phyloP scores from a whole-genome alignment of 345 rosid genomes.

The Turnera subulata region DNA sequence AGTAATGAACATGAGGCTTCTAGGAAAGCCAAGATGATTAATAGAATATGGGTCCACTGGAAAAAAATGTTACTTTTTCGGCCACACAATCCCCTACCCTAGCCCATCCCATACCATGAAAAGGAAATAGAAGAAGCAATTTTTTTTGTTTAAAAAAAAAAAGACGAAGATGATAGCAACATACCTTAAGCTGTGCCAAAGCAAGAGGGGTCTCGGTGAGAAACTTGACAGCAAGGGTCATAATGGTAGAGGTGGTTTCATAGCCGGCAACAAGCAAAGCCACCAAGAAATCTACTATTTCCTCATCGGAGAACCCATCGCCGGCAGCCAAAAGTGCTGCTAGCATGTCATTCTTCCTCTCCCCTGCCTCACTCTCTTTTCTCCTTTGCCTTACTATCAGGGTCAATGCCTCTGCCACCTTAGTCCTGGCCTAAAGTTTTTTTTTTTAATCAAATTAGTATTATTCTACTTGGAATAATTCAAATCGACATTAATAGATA shows the following conservation, averaged over 20 bases:
- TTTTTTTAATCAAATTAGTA: too few relatives aligned
- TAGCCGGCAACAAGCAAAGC: conserved; percentile 94
- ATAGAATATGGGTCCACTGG: conserved; percentile 13
- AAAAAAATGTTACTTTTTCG: neutral
- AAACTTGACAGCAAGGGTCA: conserved; percentile 97
- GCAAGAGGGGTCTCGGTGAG: conserved; percentile 91
- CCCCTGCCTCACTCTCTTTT: conserved; percentile 43
- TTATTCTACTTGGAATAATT: too few relatives aligned
- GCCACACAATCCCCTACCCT: too few relatives aligned
- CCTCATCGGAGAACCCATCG: conserved; percentile 69
- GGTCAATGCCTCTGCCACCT: conserved; percentile 90
- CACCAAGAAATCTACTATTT: conserved; percentile 83
- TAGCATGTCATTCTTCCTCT: conserved; percentile 68
- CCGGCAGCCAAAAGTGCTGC: conserved; percentile 68
- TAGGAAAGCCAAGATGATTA: conserved; percentile 23
- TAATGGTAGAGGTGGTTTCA: conserved; percentile 88
- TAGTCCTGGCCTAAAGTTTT: conserved; percentile 64
- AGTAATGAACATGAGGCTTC: conserved; percentile 22
- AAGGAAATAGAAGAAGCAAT: too few relatives aligned
- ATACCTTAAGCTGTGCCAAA: conserved; percentile 86
- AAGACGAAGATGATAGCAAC: too few relatives aligned
- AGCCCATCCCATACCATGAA: too few relatives aligned
- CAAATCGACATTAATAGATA: too few relatives aligned
- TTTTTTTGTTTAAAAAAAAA: too few relatives aligned
- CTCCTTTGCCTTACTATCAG: conserved; percentile 74